Evolutionary conservation across 441 rosid species (phyloP).

Genomic region (Pelargonium fulgidum): DNA sequence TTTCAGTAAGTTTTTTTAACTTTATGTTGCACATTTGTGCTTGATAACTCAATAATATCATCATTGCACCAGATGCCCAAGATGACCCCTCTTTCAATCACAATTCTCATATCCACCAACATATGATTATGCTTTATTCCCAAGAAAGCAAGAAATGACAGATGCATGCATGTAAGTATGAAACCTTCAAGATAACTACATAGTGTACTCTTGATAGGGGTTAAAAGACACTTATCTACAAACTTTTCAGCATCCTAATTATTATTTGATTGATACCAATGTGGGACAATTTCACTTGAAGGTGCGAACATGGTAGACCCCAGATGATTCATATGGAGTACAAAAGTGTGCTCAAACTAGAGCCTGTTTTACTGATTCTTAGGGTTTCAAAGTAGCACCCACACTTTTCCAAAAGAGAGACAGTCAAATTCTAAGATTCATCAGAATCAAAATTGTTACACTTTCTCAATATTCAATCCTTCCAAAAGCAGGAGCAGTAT

Average conservation of each 20-base stretch:
- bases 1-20: background rate
- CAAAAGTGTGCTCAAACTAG: background rate
- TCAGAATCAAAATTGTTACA: no score
- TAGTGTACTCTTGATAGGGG: background rate
- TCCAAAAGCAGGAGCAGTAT: no score
- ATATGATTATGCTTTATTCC: background rate
- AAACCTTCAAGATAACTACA: background rate
- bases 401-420: no score
- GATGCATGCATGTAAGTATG: background rate
- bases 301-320: background rate
- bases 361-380: background rate
- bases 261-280: background rate
- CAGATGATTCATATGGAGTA: background rate
- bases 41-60: background rate
- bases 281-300: background rate
- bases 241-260: background rate
- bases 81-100: conserved; percentile 1
- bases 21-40: background rate
- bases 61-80: background rate
- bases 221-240: background rate
- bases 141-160: background rate
- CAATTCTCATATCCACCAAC: background rate
- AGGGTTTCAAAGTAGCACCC: no score
- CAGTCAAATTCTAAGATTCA: no score
- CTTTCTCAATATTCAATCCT: no score